phyloP scores from a whole-genome alignment of 306 rosid genomes.

The Elaeagnus macrophylla region DNA sequence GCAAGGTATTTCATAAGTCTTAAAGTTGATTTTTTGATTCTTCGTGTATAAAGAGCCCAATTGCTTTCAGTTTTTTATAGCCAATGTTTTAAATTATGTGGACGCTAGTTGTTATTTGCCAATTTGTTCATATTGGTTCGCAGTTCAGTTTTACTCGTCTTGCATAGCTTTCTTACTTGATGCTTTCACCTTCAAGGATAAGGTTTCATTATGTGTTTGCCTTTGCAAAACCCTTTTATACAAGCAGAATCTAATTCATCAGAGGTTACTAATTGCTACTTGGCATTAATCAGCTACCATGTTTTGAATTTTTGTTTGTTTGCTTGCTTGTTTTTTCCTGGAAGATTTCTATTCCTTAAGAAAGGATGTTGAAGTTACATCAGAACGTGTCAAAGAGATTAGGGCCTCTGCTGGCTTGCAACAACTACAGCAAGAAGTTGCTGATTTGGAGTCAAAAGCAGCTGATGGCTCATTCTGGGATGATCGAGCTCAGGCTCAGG shows the following conservation, averaged over 20 bases:
- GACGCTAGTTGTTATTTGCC: no score
- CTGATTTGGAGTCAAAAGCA: conserved; percentile 67
- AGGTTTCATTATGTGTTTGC: no score
- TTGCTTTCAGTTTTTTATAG: neutral
- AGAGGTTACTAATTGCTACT: neutral
- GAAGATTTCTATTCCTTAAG: conserved; percentile 82
- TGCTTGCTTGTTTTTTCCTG: conserved; percentile 9
- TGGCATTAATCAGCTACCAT: conserved; percentile 5
- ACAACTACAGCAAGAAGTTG: conserved; percentile 51
- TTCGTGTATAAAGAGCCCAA: no score
- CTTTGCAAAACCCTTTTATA: no score
- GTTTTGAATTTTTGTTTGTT: conserved; percentile 1
- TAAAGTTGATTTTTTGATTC: neutral
- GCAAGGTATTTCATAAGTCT: conserved; percentile 42
- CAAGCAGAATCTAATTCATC: no score
- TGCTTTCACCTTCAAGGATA: no score
- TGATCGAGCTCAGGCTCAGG: conserved; percentile 69
- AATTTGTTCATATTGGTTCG: no score
- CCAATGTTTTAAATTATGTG: no score
- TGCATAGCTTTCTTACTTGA: no score
- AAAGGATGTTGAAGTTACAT: conserved; percentile 54
- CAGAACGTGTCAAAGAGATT: conserved; percentile 66
- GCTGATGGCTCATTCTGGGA: conserved; percentile 73
- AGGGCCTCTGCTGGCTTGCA: conserved; percentile 59
- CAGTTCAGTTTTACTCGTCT: no score